Conservation (phyloP, 176 grass and related monocot species). For the sorghum (Sorghum bicolor) region Sorghum_bicolor_NCBIv3 NC_012871.2:68988001-68988500, state of each 20-base stretch:
- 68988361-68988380: conserved; percentile 39
- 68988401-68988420: conserved; percentile 8
- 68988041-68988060: conserved; percentile 46
- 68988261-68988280: conserved; percentile 55
- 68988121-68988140: conserved; percentile 78
- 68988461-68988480: conserved; percentile 21
- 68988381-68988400: conserved; percentile 25
- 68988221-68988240: conserved; percentile 65
- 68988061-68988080: conserved; percentile 90
- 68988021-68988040: conserved; percentile 74
- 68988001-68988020: conserved; percentile 78
- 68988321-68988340: conserved; percentile 70
- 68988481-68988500: background rate
- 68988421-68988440: conserved; percentile 24
- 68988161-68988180: conserved; percentile 57
- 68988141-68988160: conserved; percentile 78
- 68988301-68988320: conserved; percentile 58
- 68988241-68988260: conserved; percentile 81
- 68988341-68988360: conserved; percentile 73
- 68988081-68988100: conserved; percentile 89
- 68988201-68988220: conserved; percentile 81
- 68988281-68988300: conserved; percentile 73
- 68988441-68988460: conserved; percentile 12
- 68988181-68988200: conserved; percentile 80
- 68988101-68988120: conserved; percentile 88